These are phyloP conservation scores for Monosporascus sp. DNA, from an alignment of 2,329 filamentous ascomycete species.

Conservation along the genomic window DNA sequence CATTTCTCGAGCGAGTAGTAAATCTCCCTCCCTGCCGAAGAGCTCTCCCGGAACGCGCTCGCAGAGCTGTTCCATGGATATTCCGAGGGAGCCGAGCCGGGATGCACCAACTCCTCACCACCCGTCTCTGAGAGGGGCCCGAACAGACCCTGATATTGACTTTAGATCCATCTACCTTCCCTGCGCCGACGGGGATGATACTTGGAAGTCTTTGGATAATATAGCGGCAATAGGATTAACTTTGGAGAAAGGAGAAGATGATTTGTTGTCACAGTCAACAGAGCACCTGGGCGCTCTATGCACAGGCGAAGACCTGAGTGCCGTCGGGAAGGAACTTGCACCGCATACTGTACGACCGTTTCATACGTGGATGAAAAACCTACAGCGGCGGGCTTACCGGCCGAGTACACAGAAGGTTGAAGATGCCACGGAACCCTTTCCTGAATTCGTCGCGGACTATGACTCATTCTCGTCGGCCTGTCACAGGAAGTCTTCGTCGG, in stretches of 20 bases:
- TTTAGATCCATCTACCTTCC: constrained; percentile 30
- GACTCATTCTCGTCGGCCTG: constrained; percentile 24
- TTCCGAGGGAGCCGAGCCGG: constrained; percentile 34
- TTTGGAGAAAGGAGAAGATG: constrained; percentile 27
- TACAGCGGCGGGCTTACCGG: constrained; percentile 54
- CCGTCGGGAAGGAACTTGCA: constrained; percentile 4
- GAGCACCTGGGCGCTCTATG: constrained; percentile 22
- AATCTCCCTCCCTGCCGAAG: constrained; percentile 10
- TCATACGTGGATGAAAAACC: constrained; percentile 66
- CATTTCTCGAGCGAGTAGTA: constrained; percentile 11
- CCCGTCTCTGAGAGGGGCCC: constrained; percentile 21
- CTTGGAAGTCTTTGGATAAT: constrained; percentile 34
- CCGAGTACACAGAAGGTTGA: constrained; percentile 21
- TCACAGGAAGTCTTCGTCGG: constrained; percentile 59
- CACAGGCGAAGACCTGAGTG: constrained; percentile 14
- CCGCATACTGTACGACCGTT: constrained; percentile 44
- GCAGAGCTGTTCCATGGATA: constrained; percentile 33
- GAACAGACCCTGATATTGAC: constrained; percentile 19
- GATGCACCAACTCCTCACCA: constrained; percentile 26
- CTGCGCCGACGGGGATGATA: constrained; percentile 25
- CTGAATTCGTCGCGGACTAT: constrained; percentile 26
- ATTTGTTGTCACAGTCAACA: constrained; percentile 9
- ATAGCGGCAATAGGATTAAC: constrained; percentile 35
- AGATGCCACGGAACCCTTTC: constrained; percentile 22
- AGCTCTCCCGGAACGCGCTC: constrained; percentile 26